phyloP scores from a whole-genome alignment of 108 stramenopile species.

The Schizochytrium sp. region DNA sequence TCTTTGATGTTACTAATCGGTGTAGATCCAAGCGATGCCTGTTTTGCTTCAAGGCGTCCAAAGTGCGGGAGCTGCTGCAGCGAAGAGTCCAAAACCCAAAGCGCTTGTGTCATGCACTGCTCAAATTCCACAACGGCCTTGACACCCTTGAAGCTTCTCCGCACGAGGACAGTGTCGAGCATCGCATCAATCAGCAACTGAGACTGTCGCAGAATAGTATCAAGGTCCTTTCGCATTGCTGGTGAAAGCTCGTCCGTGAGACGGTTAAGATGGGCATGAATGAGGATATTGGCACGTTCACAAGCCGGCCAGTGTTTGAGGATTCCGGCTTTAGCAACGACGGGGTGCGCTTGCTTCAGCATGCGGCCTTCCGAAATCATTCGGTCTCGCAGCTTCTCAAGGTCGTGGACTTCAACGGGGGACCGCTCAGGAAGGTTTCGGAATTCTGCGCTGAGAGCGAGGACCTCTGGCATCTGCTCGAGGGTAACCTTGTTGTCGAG shows the following conservation, averaged over 20 bases:
- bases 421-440: neutral
- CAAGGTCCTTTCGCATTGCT: constrained; percentile 24
- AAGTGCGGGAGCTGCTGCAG: constrained; percentile 57
- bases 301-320: constrained; percentile 26
- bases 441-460: constrained; percentile 62
- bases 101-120: constrained; percentile 51
- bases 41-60: neutral
- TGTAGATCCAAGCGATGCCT: constrained; percentile 33
- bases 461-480: constrained; percentile 47
- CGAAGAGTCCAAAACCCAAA: constrained; percentile 55
- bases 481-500: constrained; percentile 14
- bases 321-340: neutral
- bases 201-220: constrained; percentile 52
- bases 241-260: constrained; percentile 36
- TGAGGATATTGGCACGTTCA: constrained; percentile 55
- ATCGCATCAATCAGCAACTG: constrained; percentile 60
- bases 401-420: neutral
- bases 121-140: constrained; percentile 20
- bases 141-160: constrained; percentile 19
- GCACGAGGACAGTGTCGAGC: constrained; percentile 53
- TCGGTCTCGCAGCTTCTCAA: neutral
- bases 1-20: constrained; percentile 21
- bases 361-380: constrained; percentile 60
- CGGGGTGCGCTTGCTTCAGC: constrained; percentile 28
- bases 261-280: constrained; percentile 64